Conservation (phyloP, 2,329 filamentous ascomycete species). For the Teratosphaeria zuluensis region DNA sequence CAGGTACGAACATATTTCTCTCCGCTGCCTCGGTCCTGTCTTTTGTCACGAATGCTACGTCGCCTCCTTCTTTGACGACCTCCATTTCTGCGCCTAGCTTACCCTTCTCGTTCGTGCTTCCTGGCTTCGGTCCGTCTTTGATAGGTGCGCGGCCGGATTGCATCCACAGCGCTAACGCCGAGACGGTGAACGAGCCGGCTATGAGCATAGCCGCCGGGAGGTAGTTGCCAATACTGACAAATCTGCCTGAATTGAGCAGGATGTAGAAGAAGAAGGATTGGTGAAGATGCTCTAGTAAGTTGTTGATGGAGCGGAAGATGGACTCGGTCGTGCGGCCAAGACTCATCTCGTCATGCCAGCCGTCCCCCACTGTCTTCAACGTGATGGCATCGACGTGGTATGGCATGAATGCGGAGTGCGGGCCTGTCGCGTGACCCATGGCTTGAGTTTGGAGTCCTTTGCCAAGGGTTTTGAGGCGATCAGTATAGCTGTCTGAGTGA, state of each 20-base stretch:
- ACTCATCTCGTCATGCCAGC: slow-evolving; percentile 97
- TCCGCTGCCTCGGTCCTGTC: slow-evolving; percentile 38
- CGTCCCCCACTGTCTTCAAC: slow-evolving; percentile 76
- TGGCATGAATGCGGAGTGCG: slow-evolving; percentile 92
- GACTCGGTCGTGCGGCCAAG: slow-evolving; percentile 84
- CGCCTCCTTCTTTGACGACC: slow-evolving; percentile 26
- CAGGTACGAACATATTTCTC: slow-evolving; percentile 60
- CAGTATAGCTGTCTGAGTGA: slow-evolving; percentile 66
- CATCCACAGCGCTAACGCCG: slow-evolving; percentile 89
- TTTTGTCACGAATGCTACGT: slow-evolving; percentile 30
- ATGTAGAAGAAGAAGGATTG: slow-evolving; percentile 99
- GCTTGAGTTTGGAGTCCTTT: slow-evolving; percentile 89
- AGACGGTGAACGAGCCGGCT: slow-evolving; percentile 89
- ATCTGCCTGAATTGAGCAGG: slow-evolving; percentile 80
- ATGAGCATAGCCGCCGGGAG: slow-evolving; percentile 95
- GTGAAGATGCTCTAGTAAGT: slow-evolving; percentile 89
- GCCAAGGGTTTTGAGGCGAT: slow-evolving; percentile 78
- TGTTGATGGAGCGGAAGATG: slow-evolving; percentile 87
- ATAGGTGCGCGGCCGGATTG: slow-evolving; percentile 54
- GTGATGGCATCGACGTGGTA: slow-evolving; percentile 97
- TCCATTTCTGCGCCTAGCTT: slow-evolving; percentile 28
- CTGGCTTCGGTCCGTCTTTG: slow-evolving; percentile 24
- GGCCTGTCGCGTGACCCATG: slow-evolving; percentile 76
- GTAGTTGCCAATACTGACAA: slow-evolving; percentile 97
- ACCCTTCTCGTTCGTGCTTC: slow-evolving; percentile 15